Conservation (phyloP, 306 rosid species). For the Trifolium pratense region DNA sequence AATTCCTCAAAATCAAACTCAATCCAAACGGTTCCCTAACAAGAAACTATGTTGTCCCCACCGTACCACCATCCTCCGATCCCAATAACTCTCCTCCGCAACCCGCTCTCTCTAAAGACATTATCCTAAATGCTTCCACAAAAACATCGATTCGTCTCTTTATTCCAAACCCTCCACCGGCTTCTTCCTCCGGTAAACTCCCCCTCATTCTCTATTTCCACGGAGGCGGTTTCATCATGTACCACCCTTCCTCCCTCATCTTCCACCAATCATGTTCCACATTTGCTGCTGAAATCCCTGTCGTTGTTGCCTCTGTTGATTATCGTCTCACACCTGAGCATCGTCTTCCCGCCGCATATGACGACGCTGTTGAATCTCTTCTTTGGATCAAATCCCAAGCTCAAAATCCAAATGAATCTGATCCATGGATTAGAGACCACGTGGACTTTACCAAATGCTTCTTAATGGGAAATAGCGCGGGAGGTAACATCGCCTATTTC, state of each 20-base stretch:
- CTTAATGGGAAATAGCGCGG: conserved; percentile 71
- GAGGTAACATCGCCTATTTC: conserved; percentile 66
- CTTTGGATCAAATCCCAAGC: conserved; percentile 56
- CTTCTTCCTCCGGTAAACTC: conserved; percentile 43
- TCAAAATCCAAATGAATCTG: conserved; percentile 27
- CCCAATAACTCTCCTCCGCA: conserved; percentile 15
- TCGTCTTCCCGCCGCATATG: conserved; percentile 87
- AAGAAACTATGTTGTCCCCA: conserved; percentile 41
- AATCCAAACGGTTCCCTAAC: conserved; percentile 74
- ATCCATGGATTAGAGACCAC: conserved; percentile 59
- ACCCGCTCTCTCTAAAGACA: conserved; percentile 56
- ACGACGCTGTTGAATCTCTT: conserved; percentile 68
- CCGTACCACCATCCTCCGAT: conserved; percentile 38
- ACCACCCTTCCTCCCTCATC: conserved; percentile 51
- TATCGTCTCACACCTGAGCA: conserved; percentile 85
- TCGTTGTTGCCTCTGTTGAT: conserved; percentile 59
- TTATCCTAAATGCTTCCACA: conserved; percentile 54
- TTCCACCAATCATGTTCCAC: conserved; percentile 55
- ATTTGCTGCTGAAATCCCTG: conserved; percentile 36
- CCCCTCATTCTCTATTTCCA: conserved; percentile 61
- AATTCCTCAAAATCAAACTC: conserved; percentile 50
- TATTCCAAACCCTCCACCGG: conserved; percentile 55
- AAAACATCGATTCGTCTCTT: conserved; percentile 68
- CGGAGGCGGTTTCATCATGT: conserved; percentile 86
- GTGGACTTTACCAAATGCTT: conserved; percentile 58